phyloP scores from a whole-genome alignment of 768 basidiomycete genomes.

The Chalciporus sphaerocephalus region DNA sequence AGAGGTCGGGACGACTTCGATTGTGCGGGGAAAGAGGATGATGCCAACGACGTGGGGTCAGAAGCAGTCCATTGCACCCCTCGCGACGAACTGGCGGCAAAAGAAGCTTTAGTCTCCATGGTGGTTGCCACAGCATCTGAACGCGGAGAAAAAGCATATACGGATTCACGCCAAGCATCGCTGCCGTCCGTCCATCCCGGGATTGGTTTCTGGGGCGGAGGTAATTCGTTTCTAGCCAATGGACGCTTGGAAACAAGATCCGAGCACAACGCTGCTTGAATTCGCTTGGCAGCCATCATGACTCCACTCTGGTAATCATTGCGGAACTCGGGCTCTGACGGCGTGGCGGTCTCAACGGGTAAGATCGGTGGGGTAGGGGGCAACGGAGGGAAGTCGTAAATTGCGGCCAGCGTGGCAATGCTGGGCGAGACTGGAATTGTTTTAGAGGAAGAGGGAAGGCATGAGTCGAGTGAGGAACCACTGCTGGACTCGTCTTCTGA shows the following conservation, averaged over 20 bases:
- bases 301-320: constrained; percentile 54
- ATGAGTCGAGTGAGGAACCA: constrained; percentile 37
- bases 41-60: constrained; percentile 23
- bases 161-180: constrained; percentile 60
- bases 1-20: constrained; percentile 21
- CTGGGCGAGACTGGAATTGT: constrained; percentile 21
- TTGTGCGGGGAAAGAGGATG: constrained; percentile 24
- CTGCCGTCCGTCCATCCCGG: constrained; percentile 70
- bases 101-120: constrained; percentile 34
- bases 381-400: constrained; percentile 47
- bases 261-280: constrained; percentile 44
- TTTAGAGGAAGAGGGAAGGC: constrained; percentile 24
- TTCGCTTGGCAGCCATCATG: constrained; percentile 65
- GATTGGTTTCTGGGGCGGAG: constrained; percentile 40
- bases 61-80: constrained; percentile 48
- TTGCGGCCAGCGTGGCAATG: constrained; percentile 37
- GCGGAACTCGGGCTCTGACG: constrained; percentile 29
- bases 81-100: constrained; percentile 47
- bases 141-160: constrained; percentile 51
- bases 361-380: constrained; percentile 49
- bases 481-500: constrained; percentile 41
- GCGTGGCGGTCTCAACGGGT: constrained; percentile 15
- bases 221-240: constrained; percentile 27
- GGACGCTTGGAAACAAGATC: constrained; percentile 38
- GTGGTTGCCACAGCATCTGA: constrained; percentile 33